Conservation (phyloP, 2,329 filamentous ascomycete genomes). For the Trichoderma harzianum region DNA sequence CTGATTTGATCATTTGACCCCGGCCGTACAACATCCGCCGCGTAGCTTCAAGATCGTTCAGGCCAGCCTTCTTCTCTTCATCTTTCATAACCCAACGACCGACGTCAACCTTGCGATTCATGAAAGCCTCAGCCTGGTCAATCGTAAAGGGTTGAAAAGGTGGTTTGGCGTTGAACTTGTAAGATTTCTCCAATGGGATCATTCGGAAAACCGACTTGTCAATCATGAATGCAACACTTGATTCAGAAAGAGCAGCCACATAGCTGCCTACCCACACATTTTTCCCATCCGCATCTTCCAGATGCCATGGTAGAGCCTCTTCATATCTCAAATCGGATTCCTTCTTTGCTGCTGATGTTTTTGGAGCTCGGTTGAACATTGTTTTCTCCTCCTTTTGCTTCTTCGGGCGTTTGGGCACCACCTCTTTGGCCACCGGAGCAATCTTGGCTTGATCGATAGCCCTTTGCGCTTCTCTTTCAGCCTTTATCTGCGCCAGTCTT, state of each 20-base stretch:
- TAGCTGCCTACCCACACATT: slow-evolving; percentile 93
- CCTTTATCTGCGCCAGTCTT: slow-evolving; percentile 65
- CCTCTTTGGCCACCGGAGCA: slow-evolving; percentile 70
- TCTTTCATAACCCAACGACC: slow-evolving; percentile 78
- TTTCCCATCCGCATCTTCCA: slow-evolving; percentile 94
- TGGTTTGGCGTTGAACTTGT: slow-evolving; percentile 79
- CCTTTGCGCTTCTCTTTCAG: slow-evolving; percentile 79
- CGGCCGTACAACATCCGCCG: slow-evolving; percentile 49
- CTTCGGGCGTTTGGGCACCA: slow-evolving; percentile 48
- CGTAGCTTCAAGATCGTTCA: slow-evolving; percentile 61
- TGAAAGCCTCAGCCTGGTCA: slow-evolving; percentile 80
- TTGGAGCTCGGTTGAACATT: slow-evolving; percentile 79
- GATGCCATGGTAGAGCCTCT: slow-evolving; percentile 91
- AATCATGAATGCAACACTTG: slow-evolving; percentile 76
- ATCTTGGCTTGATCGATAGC: slow-evolving; percentile 90
- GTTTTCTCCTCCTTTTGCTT: slow-evolving; percentile 81
- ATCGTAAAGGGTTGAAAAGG: slow-evolving; percentile 74
- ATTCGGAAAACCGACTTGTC: slow-evolving; percentile 71
- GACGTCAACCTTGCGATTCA: slow-evolving; percentile 73
- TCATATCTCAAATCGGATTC: slow-evolving; percentile 76
- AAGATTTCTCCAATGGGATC: slow-evolving; percentile 94
- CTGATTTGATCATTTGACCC: slow-evolving; percentile 61
- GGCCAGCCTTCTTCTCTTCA: slow-evolving; percentile 53
- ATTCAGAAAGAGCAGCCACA: slow-evolving; percentile 81
- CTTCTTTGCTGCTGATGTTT: slow-evolving; percentile 75